These are phyloP conservation scores for Globisporangium iwayamae DNA, from an alignment of 352 stramenopile genomes.

Conservation along the genomic window DNA sequence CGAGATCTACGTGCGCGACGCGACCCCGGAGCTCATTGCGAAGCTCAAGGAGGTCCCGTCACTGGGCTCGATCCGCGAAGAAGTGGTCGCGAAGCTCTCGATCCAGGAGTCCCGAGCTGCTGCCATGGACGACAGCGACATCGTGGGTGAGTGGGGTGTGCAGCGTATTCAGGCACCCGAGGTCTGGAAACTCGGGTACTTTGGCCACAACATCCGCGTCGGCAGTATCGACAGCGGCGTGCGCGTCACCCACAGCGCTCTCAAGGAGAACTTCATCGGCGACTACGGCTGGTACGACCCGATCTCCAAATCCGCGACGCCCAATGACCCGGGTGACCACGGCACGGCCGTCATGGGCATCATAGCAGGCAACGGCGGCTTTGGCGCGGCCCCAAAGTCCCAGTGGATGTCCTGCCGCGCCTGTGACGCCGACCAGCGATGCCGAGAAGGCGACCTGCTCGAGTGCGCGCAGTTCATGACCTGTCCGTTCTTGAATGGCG, in stretches of 20 bases:
- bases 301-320: slow-evolving; percentile 24
- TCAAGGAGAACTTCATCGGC: slow-evolving; percentile 31
- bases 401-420: slow-evolving; percentile 45
- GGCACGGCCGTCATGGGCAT: slow-evolving; percentile 37
- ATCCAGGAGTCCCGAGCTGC: slow-evolving; percentile 9
- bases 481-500: slow-evolving; percentile 27
- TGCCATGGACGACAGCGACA: slow-evolving; percentile 16
- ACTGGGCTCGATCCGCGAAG: slow-evolving; percentile 27
- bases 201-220: slow-evolving; percentile 36
- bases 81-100: slow-evolving; percentile 21
- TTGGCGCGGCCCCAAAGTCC: slow-evolving; percentile 34
- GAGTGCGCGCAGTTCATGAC: slow-evolving; percentile 44
- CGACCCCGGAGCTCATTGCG: slow-evolving; percentile 30
- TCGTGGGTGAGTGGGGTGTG: slow-evolving; percentile 35
- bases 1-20: slow-evolving; percentile 32
- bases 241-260: slow-evolving; percentile 26
- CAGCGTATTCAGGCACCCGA: slow-evolving; percentile 35
- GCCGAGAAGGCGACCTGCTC: slow-evolving; percentile 33
- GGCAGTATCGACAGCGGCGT: slow-evolving; percentile 48
- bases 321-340: slow-evolving; percentile 33
- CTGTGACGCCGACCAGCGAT: slow-evolving; percentile 26
- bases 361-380: slow-evolving; percentile 20
- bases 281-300: slow-evolving; percentile 54
- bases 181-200: slow-evolving; percentile 34
- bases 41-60: slow-evolving; percentile 26